These are phyloP conservation scores for Helminthosporium solani DNA, from an alignment of 2,329 filamentous ascomycete species.

Conservation along the genomic window DNA sequence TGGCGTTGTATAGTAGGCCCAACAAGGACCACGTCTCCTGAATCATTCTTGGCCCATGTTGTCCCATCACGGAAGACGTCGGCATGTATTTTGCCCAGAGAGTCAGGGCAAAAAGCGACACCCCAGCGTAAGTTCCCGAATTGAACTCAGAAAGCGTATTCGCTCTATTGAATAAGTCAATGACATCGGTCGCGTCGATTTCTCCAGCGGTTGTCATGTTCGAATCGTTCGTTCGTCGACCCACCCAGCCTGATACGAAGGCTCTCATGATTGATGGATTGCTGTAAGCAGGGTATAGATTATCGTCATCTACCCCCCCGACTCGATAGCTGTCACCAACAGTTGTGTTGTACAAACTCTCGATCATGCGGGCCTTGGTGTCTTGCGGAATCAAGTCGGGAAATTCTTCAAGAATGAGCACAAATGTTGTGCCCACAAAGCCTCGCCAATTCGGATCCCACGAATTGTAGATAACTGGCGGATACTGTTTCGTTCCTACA, in stretches of 20 bases:
- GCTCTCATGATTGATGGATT: slow-evolving; percentile 65
- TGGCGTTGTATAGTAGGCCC: slow-evolving; percentile 57
- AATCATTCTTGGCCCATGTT: slow-evolving; percentile 56
- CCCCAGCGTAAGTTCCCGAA: slow-evolving; percentile 62
- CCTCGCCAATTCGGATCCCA: slow-evolving; percentile 68
- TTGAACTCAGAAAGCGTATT: slow-evolving; percentile 65
- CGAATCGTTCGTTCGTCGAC: slow-evolving; percentile 52
- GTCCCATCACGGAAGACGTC: slow-evolving; percentile 54
- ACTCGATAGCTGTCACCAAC: slow-evolving; percentile 63
- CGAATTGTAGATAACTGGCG: slow-evolving; percentile 53
- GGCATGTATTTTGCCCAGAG: slow-evolving; percentile 63
- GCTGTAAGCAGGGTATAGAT: slow-evolving; percentile 63
- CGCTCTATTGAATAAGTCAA: slow-evolving; percentile 57
- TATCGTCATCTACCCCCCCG: slow-evolving; percentile 60
- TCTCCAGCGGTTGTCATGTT: slow-evolving; percentile 63
- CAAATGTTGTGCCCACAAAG: slow-evolving; percentile 61
- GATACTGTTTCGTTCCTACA: slow-evolving; percentile 55
- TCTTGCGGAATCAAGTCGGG: slow-evolving; percentile 47
- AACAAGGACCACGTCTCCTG: slow-evolving; percentile 55
- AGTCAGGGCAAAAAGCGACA: slow-evolving; percentile 60
- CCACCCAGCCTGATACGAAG: slow-evolving; percentile 61
- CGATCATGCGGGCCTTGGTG: slow-evolving; percentile 49
- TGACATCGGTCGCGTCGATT: slow-evolving; percentile 55
- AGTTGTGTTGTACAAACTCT: slow-evolving; percentile 57
- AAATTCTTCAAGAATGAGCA: slow-evolving; percentile 62